Evolutionary conservation across 495 filamentous ascomycete genomes (phyloP), one percentile per base, ranked within the genome.

Genomic region (Neurospora cerealis): DNA sequence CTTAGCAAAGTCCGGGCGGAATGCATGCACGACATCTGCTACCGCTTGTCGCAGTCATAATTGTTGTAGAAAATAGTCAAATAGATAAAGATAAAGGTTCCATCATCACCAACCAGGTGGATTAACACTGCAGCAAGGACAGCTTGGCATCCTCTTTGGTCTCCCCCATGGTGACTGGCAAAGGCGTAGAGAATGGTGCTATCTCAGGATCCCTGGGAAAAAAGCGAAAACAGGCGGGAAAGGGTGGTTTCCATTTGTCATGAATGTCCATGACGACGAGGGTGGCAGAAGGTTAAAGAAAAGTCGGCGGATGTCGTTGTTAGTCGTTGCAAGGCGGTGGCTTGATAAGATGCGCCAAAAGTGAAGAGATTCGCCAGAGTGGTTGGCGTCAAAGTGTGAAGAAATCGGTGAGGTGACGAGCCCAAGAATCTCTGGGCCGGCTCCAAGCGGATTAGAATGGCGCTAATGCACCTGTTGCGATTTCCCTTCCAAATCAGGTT

Each of bases 91-190:
- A 62, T 5, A 54, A 54, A 28, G 46, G 46, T 13, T 54, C 48
- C 48, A 60, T 28, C n/a, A 60, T 60, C 48, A 60, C 21, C 48
- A 28, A 15, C 11, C 21, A 28, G 48, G 48, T 40, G 69, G 21
- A 21, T 17, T 34, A 28, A 41, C 24, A 15, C 70, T 74, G 73
- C 73, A 71, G n/a, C 69, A 71, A 38, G 70, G 71, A 70, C 42
- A 11, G 42, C 73, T 74, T 44, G 69, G 69, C 69, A 60, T 71
- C 73, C 69, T 39, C 60, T 38, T 72, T 74, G 73, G 36, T 71
- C 36, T 34, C 24, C 48, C n/a, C 54, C 36, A 74, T 41, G 10
- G 69, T 73, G 54, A 62, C 21, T 28, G 5, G 54, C 48, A 60
- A 62, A 32, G 54, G 54, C 54, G 54, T 66, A 32, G 28, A 66